phyloP scores from a whole-genome alignment of 352 stramenopile species.

The Globisporangium polare region DNA sequence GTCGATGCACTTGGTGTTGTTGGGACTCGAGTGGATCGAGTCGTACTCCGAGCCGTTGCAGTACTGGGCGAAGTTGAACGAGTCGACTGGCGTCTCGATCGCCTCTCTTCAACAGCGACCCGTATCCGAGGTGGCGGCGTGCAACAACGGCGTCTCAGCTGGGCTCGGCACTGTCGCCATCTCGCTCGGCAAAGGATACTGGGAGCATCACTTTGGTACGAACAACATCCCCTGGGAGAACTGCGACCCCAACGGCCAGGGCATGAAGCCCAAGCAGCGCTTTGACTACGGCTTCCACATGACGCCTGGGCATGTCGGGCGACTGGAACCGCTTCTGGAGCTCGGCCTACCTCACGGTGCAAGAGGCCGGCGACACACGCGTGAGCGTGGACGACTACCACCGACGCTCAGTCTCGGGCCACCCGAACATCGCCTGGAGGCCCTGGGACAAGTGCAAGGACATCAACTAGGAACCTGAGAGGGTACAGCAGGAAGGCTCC shows the following conservation, averaged over 20 bases:
- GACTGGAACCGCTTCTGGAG: slow-evolving; percentile 4
- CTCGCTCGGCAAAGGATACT: too few relatives aligned
- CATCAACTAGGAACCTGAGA: not conserved
- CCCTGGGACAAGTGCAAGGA: not conserved
- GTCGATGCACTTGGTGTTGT: not conserved
- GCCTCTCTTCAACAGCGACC: too few relatives aligned
- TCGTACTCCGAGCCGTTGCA: not conserved
- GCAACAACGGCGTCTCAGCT: too few relatives aligned
- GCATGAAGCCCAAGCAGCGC: too few relatives aligned
- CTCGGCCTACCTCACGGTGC: slow-evolving; percentile 4
- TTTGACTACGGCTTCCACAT: too few relatives aligned
- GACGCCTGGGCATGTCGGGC: not conserved
- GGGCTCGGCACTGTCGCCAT: too few relatives aligned
- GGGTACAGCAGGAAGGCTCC: not conserved
- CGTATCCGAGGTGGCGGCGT: too few relatives aligned
- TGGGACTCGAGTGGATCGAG: not conserved
- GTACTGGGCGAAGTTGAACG: not conserved
- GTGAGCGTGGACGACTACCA: not conserved
- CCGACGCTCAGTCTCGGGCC: not conserved
- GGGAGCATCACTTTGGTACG: too few relatives aligned
- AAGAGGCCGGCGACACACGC: not conserved
- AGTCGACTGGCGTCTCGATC: not conserved
- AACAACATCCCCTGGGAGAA: too few relatives aligned
- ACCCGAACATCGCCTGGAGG: not conserved
- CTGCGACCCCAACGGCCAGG: too few relatives aligned